Percentiles rank a stretch among this genome's conserved stretches.
phyloP scores from a whole-genome alignment of 345 rosid species.

The Trapa bicornis region DNA sequence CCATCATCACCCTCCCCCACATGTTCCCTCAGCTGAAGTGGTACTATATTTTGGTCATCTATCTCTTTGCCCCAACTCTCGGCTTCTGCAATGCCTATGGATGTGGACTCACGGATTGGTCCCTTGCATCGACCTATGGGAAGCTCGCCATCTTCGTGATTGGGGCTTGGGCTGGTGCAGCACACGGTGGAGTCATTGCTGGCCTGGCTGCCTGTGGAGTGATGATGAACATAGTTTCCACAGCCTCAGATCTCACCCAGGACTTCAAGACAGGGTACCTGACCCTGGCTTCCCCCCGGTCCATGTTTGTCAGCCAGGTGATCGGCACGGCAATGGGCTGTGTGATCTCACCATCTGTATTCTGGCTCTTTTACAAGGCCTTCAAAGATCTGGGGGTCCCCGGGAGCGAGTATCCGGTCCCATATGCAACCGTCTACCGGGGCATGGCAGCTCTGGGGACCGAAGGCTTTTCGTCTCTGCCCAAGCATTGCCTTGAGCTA shows the following conservation, averaged over 20 bases:
- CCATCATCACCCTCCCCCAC: conserved; percentile 10
- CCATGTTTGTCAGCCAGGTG: conserved; percentile 23
- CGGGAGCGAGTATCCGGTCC: conserved; percentile 8
- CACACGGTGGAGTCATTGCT: conserved; percentile 18
- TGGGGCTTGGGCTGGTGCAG: conserved; percentile 18
- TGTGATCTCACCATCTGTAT: conserved; percentile 13
- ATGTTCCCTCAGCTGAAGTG: conserved; percentile 17
- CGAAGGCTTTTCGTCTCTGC: conserved; percentile 15
- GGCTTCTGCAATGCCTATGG: conserved; percentile 23
- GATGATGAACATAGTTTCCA: conserved; percentile 21
- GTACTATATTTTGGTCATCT: conserved; percentile 19
- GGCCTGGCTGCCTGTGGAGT: conserved; percentile 21
- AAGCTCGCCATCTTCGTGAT: conserved; percentile 15
- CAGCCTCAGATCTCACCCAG: conserved; percentile 16
- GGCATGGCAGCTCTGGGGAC: conserved; percentile 13
- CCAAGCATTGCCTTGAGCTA: conserved; percentile 17
- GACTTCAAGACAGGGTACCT: conserved; percentile 23
- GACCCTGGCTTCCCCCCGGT: conserved; percentile 19
- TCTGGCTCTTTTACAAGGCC: conserved; percentile 23
- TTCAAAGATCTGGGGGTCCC: conserved; percentile 11
- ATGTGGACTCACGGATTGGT: conserved; percentile 21
- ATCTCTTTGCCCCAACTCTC: conserved; percentile 11
- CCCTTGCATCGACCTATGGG: conserved; percentile 14
- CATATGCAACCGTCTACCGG: conserved; percentile 5
- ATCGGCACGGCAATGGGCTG: conserved; percentile 23